phyloP scores from a whole-genome alignment of 1,284 basidiomycete species.

The Takashimella tepidaria region DNA sequence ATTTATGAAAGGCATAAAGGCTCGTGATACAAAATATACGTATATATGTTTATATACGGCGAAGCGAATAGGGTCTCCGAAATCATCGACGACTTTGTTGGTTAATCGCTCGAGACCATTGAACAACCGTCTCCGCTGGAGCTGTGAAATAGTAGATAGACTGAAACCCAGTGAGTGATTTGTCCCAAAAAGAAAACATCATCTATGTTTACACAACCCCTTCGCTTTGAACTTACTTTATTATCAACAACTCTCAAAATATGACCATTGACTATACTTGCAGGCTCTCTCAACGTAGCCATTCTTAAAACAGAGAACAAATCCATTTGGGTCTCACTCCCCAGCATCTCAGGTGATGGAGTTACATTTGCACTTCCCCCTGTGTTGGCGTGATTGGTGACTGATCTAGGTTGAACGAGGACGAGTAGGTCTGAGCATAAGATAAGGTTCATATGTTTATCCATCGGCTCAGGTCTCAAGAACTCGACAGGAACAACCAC shows the following conservation, averaged over 20 bases:
- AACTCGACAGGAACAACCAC: slow-evolving; percentile 77
- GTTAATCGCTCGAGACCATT: slow-evolving; percentile 63
- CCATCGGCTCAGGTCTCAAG: slow-evolving; percentile 54
- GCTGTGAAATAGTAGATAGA: slow-evolving; percentile 90
- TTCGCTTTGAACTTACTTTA: slow-evolving; percentile 26
- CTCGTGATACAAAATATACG: too few relatives aligned
- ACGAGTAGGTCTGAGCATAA: slow-evolving; percentile 78
- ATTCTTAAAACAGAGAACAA: slow-evolving; percentile 89
- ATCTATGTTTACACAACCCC: slow-evolving; percentile 2
- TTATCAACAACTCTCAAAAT: slow-evolving; percentile 53
- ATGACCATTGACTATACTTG: slow-evolving; percentile 67
- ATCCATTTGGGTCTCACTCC: slow-evolving; percentile 67
- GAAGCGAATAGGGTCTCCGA: too few relatives aligned
- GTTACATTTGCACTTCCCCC: too few relatives aligned
- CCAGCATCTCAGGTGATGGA: slow-evolving; percentile 51
- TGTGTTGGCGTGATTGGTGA: background rate
- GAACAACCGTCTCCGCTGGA: slow-evolving; percentile 71
- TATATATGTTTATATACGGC: too few relatives aligned
- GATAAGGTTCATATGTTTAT: slow-evolving; percentile 40
- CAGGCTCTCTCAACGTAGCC: slow-evolving; percentile 80
- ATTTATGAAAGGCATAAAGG: too few relatives aligned
- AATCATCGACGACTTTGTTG: slow-evolving; percentile 20
- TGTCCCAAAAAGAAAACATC: slow-evolving; percentile 10
- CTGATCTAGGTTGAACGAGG: slow-evolving; percentile 65
- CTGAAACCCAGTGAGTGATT: slow-evolving; percentile 55